Base-by-base conservation (phyloP, 2,329 filamentous ascomycete species). In the Colletotrichum falcatum region DNA sequence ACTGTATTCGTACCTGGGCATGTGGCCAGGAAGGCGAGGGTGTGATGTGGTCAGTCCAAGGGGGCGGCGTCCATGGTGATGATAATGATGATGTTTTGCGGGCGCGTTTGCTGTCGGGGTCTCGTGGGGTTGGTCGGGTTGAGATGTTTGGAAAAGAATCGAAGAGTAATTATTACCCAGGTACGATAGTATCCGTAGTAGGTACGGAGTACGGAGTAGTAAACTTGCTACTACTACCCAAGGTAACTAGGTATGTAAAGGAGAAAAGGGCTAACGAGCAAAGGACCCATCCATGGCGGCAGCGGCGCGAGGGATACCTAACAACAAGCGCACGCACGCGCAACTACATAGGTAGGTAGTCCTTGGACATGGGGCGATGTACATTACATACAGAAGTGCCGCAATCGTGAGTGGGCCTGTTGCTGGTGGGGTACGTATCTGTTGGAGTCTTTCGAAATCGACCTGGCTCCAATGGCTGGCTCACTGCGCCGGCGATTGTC, bases 331-430 rank as follows among this genome's bases (percentile, higher is more conserved):
- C 9, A 28, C 11, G 9, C 20, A 26, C n/a, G 23, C 39, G 6
- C 20, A 58, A 35, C 33, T 9, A 35, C 33, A 7, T 35, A 35
- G 33, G 33, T 35, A 3, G 35, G n/a, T n/a, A n/a, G n/a, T n/a
- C n/a, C n/a, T n/a, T n/a, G n/a, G n/a, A n/a, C n/a, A n/a, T n/a
- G n/a, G n/a, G n/a, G n/a, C n/a, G n/a, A n/a, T n/a, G n/a, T n/a
- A n/a, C n/a, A n/a, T n/a, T n/a, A n/a, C n/a, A n/a, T n/a, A 42
- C 64, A 51, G 68, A 71, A 68, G 68, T 68, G 59, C 68, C 68
- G 53, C 64, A 71, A 71, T 71, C 64, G 64, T 71, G 51, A 30
- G 58, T 67, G 64, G 68, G 44, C 58, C 64, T 46, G 51, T 58
- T 44, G 63, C 56, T 23, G 33, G 56, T 44, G 33, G 30, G 26